Percentiles rank a stretch among this genome's conserved stretches.
Evolutionary conservation across 768 basidiomycete genomes (phyloP).

Genomic region (Mycena olivaceomarginata): DNA sequence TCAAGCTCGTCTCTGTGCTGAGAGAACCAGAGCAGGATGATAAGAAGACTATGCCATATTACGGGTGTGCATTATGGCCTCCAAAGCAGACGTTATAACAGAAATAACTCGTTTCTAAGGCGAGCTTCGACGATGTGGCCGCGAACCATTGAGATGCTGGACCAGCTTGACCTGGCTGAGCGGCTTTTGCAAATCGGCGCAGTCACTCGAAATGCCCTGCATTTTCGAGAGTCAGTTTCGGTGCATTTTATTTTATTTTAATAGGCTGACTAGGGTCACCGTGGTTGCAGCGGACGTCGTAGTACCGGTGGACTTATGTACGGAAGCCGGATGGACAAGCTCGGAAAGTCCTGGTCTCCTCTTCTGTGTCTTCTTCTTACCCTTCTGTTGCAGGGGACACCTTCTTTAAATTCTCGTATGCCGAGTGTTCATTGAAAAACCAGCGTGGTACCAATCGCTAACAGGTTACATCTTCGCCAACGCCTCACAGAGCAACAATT

Average conservation of each 20-base stretch:
- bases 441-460: not conserved
- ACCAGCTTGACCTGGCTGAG: conserved; percentile 46
- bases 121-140: conserved; percentile 42
- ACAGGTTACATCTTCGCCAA: conserved; percentile 46
- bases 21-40: conserved; percentile 41
- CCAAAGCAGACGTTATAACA: not conserved
- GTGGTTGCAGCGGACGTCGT: conserved; percentile 40
- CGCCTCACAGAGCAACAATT: conserved; percentile 45
- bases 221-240: conserved; percentile 40
- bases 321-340: conserved; percentile 46
- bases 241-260: not conserved
- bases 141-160: conserved; percentile 43
- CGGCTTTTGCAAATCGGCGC: conserved; percentile 44
- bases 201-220: conserved; percentile 46
- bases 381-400: conserved; percentile 38
- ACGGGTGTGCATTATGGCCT: conserved; percentile 38
- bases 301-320: conserved; percentile 43
- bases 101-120: not conserved
- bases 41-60: conserved; percentile 39
- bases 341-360: conserved; percentile 14
- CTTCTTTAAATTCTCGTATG: conserved; percentile 46
- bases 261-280: not conserved
- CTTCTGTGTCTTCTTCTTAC: not conserved
- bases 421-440: not conserved
- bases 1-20: not conserved